Conservation (phyloP, 2,329 filamentous ascomycete species). For the Claviceps sp. region DNA sequence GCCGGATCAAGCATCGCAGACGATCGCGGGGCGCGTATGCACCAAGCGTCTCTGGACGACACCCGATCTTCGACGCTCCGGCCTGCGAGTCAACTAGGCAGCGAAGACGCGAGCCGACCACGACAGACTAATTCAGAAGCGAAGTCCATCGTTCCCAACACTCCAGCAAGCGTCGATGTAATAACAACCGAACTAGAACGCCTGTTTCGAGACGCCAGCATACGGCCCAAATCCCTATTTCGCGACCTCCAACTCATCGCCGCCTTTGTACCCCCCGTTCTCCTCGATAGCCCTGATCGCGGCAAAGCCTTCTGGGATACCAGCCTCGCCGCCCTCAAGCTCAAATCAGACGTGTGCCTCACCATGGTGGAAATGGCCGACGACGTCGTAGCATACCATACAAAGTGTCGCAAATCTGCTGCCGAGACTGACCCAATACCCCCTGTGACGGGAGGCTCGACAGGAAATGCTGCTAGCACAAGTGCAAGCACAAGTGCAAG, state of each 20-base stretch:
- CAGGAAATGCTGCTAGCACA: too few species aligned
- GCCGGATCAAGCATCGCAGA: conserved; percentile 20
- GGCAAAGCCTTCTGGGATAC: conserved; percentile 84
- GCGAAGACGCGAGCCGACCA: conserved; percentile 20
- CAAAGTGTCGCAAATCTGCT: conserved; percentile 41
- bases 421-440: conserved; percentile 19
- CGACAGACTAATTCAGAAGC: conserved; percentile 33
- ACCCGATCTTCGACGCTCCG: conserved; percentile 42
- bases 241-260: conserved; percentile 67
- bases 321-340: conserved; percentile 70
- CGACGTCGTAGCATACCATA: conserved; percentile 45
- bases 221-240: conserved; percentile 69
- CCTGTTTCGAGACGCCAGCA: conserved; percentile 51
- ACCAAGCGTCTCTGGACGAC: conserved; percentile 43
- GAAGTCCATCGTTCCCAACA: conserved; percentile 34
- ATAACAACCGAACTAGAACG: conserved; percentile 54
- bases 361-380: conserved; percentile 57
- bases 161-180: conserved; percentile 43
- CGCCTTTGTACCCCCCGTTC: conserved; percentile 46
- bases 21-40: conserved; percentile 20
- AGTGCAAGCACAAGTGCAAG: too few species aligned
- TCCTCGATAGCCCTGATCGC: conserved; percentile 48
- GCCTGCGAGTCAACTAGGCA: conserved; percentile 14
- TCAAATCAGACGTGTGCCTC: conserved; percentile 78
- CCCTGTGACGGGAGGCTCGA: conserved; percentile 22